Evolutionary conservation across 306 rosid genomes (phyloP).

Genomic region (Ziziphus jujuba): DNA sequence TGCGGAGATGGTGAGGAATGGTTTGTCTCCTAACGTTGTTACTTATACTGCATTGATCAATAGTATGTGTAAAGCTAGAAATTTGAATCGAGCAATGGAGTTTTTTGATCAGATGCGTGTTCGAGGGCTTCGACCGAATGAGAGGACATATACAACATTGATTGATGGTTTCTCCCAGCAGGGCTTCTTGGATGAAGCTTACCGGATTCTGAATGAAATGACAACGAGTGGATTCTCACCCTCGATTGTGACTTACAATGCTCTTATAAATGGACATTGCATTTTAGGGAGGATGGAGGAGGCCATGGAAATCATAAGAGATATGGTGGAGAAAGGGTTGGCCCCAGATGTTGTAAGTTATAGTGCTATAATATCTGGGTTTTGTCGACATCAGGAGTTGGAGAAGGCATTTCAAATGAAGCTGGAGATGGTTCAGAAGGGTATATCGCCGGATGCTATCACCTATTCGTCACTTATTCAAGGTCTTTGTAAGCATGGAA

Average conservation of each 20-base stretch:
- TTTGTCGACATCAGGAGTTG: constrained; percentile 61
- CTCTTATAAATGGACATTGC: constrained; percentile 76
- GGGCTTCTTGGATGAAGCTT: constrained; percentile 67
- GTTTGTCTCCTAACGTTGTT: constrained; percentile 75
- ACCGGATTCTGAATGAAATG: constrained; percentile 69
- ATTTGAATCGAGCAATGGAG: constrained; percentile 67
- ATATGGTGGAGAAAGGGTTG: constrained; percentile 61
- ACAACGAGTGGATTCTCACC: constrained; percentile 61
- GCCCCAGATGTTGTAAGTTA: constrained; percentile 76
- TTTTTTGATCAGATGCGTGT: constrained; percentile 64
- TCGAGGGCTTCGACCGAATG: constrained; percentile 74
- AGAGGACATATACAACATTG: constrained; percentile 72
- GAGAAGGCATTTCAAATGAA: constrained; percentile 69
- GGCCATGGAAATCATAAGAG: constrained; percentile 50
- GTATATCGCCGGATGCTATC: constrained; percentile 60
- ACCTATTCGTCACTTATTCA: constrained; percentile 79
- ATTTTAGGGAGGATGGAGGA: constrained; percentile 68
- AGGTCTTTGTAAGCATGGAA: constrained; percentile 71
- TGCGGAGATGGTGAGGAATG: constrained; percentile 69
- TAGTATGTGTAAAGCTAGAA: constrained; percentile 77
- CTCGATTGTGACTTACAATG: constrained; percentile 71
- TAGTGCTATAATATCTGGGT: constrained; percentile 79
- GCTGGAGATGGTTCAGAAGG: constrained; percentile 67
- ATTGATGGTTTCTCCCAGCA: constrained; percentile 80
- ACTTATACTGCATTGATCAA: constrained; percentile 78